A percentile compares a stretch with the other conserved stretches of the same genome.
phyloP scores from a whole-genome alignment of 208 protist species.

The Herpetomonas tarakana region DNA sequence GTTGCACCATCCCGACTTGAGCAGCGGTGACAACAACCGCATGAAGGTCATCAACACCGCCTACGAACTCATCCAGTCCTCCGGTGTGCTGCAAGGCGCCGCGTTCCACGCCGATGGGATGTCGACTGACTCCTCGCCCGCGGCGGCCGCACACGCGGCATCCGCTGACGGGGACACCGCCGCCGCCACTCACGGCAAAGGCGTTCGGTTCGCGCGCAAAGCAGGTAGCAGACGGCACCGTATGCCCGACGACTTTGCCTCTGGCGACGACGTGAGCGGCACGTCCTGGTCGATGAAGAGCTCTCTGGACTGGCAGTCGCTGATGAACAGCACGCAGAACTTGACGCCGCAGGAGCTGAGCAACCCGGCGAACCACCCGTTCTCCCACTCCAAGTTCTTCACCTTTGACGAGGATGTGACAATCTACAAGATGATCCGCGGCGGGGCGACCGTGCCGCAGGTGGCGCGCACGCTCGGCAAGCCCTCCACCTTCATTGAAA shows the following conservation, averaged over 20 bases:
- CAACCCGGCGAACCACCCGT: slow-evolving; percentile 87
- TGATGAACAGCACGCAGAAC: slow-evolving; percentile 48
- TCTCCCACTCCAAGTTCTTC: slow-evolving; percentile 87
- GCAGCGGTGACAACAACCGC: slow-evolving; percentile 76
- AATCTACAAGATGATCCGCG: slow-evolving; percentile 86
- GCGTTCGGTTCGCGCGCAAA: slow-evolving; percentile 37
- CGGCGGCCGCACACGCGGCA: neutral
- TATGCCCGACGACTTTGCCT: slow-evolving; percentile 81
- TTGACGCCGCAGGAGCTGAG: slow-evolving; percentile 58
- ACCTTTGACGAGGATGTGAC: slow-evolving; percentile 77
- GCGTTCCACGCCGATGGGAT: neutral
- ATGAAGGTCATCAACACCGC: slow-evolving; percentile 91
- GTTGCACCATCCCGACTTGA: slow-evolving; percentile 86
- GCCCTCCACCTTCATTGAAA: slow-evolving; percentile 78
- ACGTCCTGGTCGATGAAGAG: slow-evolving; percentile 74
- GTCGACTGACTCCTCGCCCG: neutral
- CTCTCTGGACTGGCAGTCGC: slow-evolving; percentile 68
- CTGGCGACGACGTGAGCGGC: slow-evolving; percentile 48
- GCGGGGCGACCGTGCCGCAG: slow-evolving; percentile 74
- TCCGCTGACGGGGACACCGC: neutral
- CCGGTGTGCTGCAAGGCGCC: slow-evolving; percentile 38
- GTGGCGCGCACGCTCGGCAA: slow-evolving; percentile 81
- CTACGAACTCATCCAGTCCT: slow-evolving; percentile 82
- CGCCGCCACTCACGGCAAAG: neutral
- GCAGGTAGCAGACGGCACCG: slow-evolving; percentile 48